Evolutionary conservation across 108 stramenopile genomes (phyloP).

Genomic region (Skeletonema costatum): DNA sequence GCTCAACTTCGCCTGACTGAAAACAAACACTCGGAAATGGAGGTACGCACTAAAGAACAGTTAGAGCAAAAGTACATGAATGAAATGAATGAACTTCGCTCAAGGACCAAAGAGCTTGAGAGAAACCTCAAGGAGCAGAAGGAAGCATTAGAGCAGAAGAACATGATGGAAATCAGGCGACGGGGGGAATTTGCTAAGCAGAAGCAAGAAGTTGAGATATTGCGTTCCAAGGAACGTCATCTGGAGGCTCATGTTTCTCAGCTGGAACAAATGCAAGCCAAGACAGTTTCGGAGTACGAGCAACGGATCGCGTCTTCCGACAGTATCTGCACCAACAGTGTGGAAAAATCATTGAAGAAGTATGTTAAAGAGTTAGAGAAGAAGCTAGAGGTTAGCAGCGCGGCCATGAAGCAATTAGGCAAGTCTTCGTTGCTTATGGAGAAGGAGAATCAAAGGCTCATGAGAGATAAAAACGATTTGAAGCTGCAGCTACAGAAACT

Average conservation of each 20-base stretch:
- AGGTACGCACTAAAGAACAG: constrained; percentile 16
- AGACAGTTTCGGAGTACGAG: constrained; percentile 42
- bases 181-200: constrained; percentile 47
- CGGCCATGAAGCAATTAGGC: constrained; percentile 46
- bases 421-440: constrained; percentile 48
- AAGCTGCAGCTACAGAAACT: constrained; percentile 41
- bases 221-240: constrained; percentile 44
- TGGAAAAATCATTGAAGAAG: constrained; percentile 19
- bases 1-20: constrained; percentile 33
- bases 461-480: constrained; percentile 43
- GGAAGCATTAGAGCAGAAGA: constrained; percentile 29
- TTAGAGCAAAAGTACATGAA: constrained; percentile 26
- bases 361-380: constrained; percentile 42
- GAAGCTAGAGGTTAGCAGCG: constrained; percentile 42
- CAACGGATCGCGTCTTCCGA: constrained; percentile 24
- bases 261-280: constrained; percentile 43
- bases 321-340: constrained; percentile 22
- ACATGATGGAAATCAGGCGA: constrained; percentile 42
- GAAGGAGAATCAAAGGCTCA: constrained; percentile 39
- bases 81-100: constrained; percentile 29
- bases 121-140: constrained; percentile 20
- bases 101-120: constrained; percentile 28
- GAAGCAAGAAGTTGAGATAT: constrained; percentile 44
- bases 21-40: constrained; percentile 29
- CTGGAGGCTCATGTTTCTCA: constrained; percentile 45